A percentile compares a stretch with the other conserved stretches of the same genome.
These are phyloP conservation scores for Ceratocystis harringtonii DNA, from an alignment of 2,329 filamentous ascomycete genomes.

Conservation along the genomic window DNA sequence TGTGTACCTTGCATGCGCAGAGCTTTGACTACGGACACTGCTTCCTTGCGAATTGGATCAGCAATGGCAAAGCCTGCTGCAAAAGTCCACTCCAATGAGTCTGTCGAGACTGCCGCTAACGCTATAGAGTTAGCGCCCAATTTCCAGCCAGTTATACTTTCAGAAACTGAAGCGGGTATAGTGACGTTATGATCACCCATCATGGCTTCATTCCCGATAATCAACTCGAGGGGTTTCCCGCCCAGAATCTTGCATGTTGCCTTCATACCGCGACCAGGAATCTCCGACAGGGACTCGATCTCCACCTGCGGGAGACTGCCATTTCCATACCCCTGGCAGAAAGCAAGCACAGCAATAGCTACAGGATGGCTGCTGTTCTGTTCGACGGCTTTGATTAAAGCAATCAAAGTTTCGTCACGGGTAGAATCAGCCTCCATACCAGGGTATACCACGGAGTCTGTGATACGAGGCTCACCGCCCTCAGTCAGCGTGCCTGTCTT, in stretches of 20 bases:
- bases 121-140: slow-evolving; percentile 48
- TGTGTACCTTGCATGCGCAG: slow-evolving; percentile 51
- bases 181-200: slow-evolving; percentile 37
- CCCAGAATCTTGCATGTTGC: slow-evolving; percentile 26
- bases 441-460: slow-evolving; percentile 33
- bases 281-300: slow-evolving; percentile 41
- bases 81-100: slow-evolving; percentile 32
- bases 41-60: slow-evolving; percentile 65
- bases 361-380: slow-evolving; percentile 61
- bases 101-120: slow-evolving; percentile 35
- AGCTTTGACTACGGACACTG: slow-evolving; percentile 45
- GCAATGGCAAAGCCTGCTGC: slow-evolving; percentile 59
- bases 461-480: slow-evolving; percentile 56
- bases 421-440: slow-evolving; percentile 19
- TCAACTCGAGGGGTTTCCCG: slow-evolving; percentile 30
- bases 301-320: slow-evolving; percentile 19
- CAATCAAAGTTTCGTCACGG: slow-evolving; percentile 27
- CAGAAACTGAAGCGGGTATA: slow-evolving; percentile 25
- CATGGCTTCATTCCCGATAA: slow-evolving; percentile 61
- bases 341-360: slow-evolving; percentile 52
- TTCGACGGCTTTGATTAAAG: slow-evolving; percentile 46
- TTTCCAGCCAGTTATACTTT: slow-evolving; percentile 42
- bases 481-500: slow-evolving; percentile 75
- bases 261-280: slow-evolving; percentile 56
- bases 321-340: slow-evolving; percentile 33